A percentile compares a stretch with the other conserved stretches of the same genome.
Conservation (phyloP, 495 filamentous ascomycete species). For the Xylona heveae region DNA sequence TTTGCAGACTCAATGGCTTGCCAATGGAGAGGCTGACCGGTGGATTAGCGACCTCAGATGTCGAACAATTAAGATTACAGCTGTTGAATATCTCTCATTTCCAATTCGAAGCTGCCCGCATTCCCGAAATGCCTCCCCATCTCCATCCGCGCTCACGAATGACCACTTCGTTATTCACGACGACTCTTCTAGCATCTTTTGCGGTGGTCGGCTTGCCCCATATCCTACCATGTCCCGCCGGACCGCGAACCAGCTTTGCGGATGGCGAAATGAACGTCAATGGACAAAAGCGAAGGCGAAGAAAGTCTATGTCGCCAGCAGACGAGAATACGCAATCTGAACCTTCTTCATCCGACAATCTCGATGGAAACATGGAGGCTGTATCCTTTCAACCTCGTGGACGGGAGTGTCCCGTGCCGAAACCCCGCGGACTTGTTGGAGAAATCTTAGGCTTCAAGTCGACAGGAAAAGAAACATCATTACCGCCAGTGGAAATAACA, state of each 20-base stretch:
- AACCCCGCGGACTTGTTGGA: constrained; percentile 5
- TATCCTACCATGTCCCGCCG: constrained; percentile 73
- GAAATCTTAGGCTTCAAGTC: constrained; percentile 4
- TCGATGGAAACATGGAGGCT: background rate
- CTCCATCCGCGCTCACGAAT: constrained; percentile 82
- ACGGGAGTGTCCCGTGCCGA: constrained; percentile 7
- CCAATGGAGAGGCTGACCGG: no score
- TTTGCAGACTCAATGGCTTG: no score
- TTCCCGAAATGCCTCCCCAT: constrained; percentile 52
- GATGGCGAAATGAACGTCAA: constrained; percentile 39
- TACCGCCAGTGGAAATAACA: no score
- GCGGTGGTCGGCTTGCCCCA: constrained; percentile 83
- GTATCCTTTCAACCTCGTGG: background rate
- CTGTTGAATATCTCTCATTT: no score
- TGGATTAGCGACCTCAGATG: no score
- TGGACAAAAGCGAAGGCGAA: constrained; percentile 17
- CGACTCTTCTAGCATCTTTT: constrained; percentile 80
- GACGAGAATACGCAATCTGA: constrained; percentile 1
- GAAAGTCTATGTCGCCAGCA: no score
- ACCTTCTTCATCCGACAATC: background rate
- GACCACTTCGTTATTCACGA: constrained; percentile 82
- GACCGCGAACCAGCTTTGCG: constrained; percentile 45
- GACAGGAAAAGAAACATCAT: no score
- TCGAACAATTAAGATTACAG: no score
- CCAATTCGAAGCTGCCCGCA: no score